Conservation (phyloP, 2,329 filamentous ascomycete genomes). For the Grosmannia clavigera region DNA sequence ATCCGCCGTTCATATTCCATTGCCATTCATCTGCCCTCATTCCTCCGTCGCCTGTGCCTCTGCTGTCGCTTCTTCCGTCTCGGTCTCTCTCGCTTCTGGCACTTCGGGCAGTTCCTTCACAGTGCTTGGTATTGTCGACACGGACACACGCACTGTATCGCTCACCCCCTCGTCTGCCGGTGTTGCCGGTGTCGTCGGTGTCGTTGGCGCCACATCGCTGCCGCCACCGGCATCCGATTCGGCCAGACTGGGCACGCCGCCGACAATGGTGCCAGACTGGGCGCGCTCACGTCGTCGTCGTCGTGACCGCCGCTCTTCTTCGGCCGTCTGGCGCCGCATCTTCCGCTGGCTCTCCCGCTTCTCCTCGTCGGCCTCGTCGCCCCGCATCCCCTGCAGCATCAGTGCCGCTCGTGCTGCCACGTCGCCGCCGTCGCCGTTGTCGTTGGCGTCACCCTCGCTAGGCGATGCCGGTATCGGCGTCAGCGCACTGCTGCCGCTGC, state of each 20-base stretch:
- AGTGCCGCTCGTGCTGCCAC: slow-evolving; percentile 76
- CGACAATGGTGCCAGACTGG: slow-evolving; percentile 18
- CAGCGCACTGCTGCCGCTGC: too few species aligned
- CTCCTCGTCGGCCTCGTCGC: slow-evolving; percentile 43
- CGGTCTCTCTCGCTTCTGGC: neutral
- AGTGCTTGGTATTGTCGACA: neutral
- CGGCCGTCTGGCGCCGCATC: slow-evolving; percentile 56
- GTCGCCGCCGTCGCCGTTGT: slow-evolving; percentile 44
- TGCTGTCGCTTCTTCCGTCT: neutral
- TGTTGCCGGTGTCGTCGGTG: too few species aligned
- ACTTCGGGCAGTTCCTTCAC: neutral
- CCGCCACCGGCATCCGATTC: neutral
- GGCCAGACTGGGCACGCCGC: neutral
- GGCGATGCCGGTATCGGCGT: too few species aligned
- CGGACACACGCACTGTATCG: neutral
- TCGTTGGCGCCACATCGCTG: too few species aligned
- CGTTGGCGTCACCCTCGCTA: too few species aligned
- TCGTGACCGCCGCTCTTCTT: slow-evolving; percentile 60
- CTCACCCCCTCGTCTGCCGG: too few species aligned
- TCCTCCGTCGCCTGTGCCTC: neutral
- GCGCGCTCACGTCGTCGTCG: slow-evolving; percentile 54
- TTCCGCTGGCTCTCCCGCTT: slow-evolving; percentile 49
- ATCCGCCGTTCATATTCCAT: too few species aligned
- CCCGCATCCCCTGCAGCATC: slow-evolving; percentile 69
- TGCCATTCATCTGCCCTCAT: neutral